These are phyloP conservation scores for Exophiala sp. DNA, from an alignment of 2,329 filamentous ascomycete genomes.

Conservation along the genomic window DNA sequence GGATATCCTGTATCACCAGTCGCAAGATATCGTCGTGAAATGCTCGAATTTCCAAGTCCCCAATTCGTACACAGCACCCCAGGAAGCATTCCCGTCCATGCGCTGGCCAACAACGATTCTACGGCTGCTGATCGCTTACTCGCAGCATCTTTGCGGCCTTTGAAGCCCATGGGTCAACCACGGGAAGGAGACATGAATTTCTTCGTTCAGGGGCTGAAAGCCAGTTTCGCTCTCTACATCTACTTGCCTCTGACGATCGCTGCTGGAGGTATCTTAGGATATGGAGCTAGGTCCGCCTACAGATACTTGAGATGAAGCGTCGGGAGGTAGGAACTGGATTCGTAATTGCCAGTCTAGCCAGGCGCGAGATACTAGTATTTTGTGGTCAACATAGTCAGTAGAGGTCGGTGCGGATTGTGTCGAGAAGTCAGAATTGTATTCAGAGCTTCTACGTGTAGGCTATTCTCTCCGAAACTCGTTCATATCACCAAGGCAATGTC, in stretches of 20 bases:
- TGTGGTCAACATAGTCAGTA: too few species aligned
- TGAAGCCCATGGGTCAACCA: constrained; percentile 8
- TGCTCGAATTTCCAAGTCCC: constrained; percentile 11
- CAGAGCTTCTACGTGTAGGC: too few species aligned
- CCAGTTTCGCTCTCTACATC: background rate
- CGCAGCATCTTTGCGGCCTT: background rate
- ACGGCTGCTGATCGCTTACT: background rate
- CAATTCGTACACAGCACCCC: background rate
- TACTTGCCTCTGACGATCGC: background rate
- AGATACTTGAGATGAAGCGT: too few species aligned
- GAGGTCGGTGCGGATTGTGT: too few species aligned
- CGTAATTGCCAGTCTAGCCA: too few species aligned
- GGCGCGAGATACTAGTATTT: too few species aligned
- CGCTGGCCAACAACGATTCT: background rate
- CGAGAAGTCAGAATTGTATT: too few species aligned
- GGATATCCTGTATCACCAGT: constrained; percentile 3
- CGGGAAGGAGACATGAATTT: constrained; percentile 4
- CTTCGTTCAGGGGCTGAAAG: constrained; percentile 1
- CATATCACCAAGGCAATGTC: too few species aligned
- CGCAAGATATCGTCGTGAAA: background rate
- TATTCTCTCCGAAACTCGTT: too few species aligned
- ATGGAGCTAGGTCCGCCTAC: too few species aligned
- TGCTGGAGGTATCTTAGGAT: background rate
- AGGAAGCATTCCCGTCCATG: background rate
- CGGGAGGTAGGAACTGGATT: too few species aligned